A percentile compares a stretch with the other conserved stretches of the same genome.
phyloP scores from a whole-genome alignment of 768 basidiomycete species.

The Trametes coccinea region DNA sequence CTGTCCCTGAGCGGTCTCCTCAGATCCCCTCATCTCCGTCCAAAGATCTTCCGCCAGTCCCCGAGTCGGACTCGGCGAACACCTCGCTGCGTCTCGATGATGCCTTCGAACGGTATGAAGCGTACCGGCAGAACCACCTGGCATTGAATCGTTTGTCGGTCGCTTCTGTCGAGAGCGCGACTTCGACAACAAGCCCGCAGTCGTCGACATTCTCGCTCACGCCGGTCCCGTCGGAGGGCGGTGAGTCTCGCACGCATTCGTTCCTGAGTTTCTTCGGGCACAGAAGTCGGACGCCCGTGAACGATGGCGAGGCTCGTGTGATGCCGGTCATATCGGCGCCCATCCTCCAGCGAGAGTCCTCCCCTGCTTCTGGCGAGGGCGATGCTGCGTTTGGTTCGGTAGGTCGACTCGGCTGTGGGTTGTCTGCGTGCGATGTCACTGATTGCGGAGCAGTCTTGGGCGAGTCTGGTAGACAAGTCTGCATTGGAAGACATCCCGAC shows the following conservation, averaged over 20 bases:
- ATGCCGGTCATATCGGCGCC: conserved; percentile 69
- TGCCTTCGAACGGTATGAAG: conserved; percentile 87
- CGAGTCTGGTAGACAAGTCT: conserved; percentile 83
- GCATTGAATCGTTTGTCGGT: conserved; percentile 58
- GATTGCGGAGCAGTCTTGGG: conserved; percentile 68
- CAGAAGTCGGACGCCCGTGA: conserved; percentile 51
- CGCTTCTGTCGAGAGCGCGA: conserved; percentile 54
- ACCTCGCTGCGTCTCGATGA: conserved; percentile 56
- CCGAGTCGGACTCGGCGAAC: conserved; percentile 29
- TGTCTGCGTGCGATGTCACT: not conserved
- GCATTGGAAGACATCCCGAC: conserved; percentile 80
- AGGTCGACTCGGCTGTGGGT: conserved; percentile 26
- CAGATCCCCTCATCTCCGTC: conserved; percentile 37
- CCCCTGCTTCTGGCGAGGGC: conserved; percentile 41
- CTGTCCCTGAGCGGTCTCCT: conserved; percentile 42
- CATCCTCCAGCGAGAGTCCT: conserved; percentile 43
- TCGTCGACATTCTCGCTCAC: conserved; percentile 15
- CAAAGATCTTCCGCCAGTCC: conserved; percentile 55
- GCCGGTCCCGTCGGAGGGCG: conserved; percentile 37
- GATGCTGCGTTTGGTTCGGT: conserved; percentile 74
- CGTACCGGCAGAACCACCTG: conserved; percentile 61
- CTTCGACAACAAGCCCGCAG: conserved; percentile 30
- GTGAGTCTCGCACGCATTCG: conserved; percentile 42
- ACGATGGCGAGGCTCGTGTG: conserved; percentile 45
- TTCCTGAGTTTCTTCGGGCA: conserved; percentile 62